Percentiles rank a stretch among this genome's conserved stretches.
phyloP scores from a whole-genome alignment of 2,329 filamentous ascomycete genomes.

The Geoglossum cookeanum region DNA sequence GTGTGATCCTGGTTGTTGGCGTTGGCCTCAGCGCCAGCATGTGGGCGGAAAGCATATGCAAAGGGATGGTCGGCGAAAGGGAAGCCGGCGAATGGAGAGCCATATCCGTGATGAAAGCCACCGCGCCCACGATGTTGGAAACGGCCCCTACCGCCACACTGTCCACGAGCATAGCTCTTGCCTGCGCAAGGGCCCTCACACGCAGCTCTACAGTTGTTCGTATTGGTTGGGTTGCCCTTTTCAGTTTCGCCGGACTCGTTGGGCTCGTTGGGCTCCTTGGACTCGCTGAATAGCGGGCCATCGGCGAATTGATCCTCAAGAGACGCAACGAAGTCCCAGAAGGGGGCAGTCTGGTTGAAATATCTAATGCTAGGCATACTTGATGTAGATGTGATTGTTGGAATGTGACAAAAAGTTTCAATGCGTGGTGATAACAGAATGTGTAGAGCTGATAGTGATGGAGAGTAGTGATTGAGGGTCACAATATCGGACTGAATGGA shows the following conservation, averaged over 20 bases:
- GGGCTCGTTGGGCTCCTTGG: neutral
- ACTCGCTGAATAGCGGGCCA: slow-evolving; percentile 24
- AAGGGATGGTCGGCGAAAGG: neutral
- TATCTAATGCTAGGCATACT: slow-evolving; percentile 34
- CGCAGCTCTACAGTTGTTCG: neutral
- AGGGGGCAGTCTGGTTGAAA: slow-evolving; percentile 31
- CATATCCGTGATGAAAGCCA: neutral
- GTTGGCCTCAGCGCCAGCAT: neutral
- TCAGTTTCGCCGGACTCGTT: neutral
- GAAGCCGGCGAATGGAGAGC: neutral
- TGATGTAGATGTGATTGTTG: slow-evolving; percentile 7
- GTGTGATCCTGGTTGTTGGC: slow-evolving; percentile 26
- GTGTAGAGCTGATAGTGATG: neutral
- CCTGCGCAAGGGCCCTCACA: neutral
- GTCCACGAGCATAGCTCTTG: neutral
- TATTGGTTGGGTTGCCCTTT: neutral
- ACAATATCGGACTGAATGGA: no score
- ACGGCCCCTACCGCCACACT: neutral
- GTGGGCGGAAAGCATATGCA: neutral
- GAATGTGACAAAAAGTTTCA: neutral
- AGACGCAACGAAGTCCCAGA: slow-evolving; percentile 35
- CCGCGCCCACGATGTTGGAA: neutral
- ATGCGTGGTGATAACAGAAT: neutral
- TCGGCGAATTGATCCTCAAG: slow-evolving; percentile 27
- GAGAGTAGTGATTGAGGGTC: no score